Evolutionary conservation across 1,284 basidiomycete species (phyloP).

Genomic region (Melampsora occidentalis): DNA sequence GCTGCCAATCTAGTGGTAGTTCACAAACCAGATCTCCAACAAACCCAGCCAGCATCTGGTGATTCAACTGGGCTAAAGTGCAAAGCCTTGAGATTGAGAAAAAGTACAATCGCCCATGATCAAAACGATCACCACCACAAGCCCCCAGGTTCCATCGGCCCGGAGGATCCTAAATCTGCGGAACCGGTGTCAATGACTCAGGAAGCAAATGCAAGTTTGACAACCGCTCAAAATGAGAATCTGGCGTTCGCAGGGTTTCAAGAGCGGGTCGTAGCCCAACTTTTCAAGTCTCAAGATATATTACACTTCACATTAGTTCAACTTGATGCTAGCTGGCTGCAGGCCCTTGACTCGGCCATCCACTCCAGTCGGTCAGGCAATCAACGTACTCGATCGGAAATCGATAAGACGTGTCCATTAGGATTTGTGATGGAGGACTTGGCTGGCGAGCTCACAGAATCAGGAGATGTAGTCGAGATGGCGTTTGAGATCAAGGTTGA

Average conservation of each 20-base stretch:
- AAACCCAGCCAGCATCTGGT: not conserved
- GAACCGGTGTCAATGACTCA: not conserved
- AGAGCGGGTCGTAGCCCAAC: not conserved
- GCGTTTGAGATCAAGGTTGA: conserved; percentile 31
- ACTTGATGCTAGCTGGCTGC: conserved; percentile 10
- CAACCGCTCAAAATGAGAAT: not conserved
- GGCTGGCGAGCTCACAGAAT: not conserved
- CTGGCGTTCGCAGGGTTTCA: conserved; percentile 15
- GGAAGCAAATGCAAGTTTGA: not conserved
- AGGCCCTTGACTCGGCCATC: not conserved
- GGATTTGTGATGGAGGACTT: conserved; percentile 30
- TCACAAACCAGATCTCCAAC: not conserved
- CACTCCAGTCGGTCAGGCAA: not conserved
- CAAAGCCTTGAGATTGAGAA: conserved; percentile 22
- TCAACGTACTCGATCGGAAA: not conserved
- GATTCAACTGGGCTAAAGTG: not conserved
- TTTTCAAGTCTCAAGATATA: not conserved
- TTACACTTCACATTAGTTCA: conserved; percentile 1
- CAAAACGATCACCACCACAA: no score
- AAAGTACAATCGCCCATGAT: not conserved
- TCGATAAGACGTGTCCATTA: not conserved
- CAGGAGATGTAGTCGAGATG: not conserved
- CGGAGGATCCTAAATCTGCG: not conserved
- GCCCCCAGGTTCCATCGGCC: not conserved
- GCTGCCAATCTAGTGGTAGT: conserved; percentile 33